These are phyloP conservation scores for Geum urbanum DNA, from an alignment of 306 rosid genomes.

Conservation along the genomic window DNA sequence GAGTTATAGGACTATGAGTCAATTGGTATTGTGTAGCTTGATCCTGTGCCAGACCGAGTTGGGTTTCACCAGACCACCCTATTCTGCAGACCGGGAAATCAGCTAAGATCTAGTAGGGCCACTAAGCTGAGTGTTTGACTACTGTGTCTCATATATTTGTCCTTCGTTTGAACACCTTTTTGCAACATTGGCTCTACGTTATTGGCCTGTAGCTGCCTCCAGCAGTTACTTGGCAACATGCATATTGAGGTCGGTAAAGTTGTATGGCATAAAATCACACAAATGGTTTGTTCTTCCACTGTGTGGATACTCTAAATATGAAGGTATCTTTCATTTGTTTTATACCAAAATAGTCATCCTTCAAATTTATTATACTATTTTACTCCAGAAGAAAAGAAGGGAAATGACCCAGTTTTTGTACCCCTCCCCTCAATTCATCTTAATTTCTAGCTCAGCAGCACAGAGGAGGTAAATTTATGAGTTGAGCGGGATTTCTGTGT, in stretches of 20 bases:
- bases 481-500: no score
- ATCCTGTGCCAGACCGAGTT: slow-evolving; percentile 21
- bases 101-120: slow-evolving; percentile 20
- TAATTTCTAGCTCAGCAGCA: not conserved
- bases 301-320: slow-evolving; percentile 5
- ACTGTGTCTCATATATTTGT: slow-evolving; percentile 25
- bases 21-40: slow-evolving; percentile 7
- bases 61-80: slow-evolving; percentile 29
- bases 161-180: slow-evolving; percentile 27
- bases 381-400: not conserved
- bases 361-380: not conserved
- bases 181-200: slow-evolving; percentile 33
- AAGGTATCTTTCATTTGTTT: slow-evolving; percentile 3
- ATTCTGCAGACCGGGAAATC: slow-evolving; percentile 4
- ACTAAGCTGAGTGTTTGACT: slow-evolving; percentile 50
- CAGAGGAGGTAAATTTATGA: not conserved
- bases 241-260: slow-evolving; percentile 29
- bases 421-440: not conserved
- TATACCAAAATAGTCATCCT: not conserved
- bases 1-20: slow-evolving; percentile 10
- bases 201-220: not conserved
- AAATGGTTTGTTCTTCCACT: slow-evolving; percentile 1
- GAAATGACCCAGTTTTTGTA: not conserved
- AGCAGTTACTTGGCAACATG: slow-evolving; percentile 30
- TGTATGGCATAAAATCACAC: slow-evolving; percentile 16